Base-by-base conservation (phyloP, 202 grass and related monocot genomes). In the Brachypodium distachyon region DNA sequence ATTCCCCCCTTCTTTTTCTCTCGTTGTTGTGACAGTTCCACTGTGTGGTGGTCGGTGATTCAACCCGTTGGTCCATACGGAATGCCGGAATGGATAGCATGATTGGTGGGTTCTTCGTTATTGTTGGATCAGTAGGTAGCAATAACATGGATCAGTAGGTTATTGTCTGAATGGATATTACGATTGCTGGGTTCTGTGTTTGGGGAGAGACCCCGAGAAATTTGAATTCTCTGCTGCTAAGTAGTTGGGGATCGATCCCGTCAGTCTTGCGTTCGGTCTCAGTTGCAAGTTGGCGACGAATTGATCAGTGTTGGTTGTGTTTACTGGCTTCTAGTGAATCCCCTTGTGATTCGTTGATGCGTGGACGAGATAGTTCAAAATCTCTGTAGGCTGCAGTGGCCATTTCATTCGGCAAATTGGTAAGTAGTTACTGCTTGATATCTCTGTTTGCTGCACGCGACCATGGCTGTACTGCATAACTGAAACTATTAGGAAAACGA, bases 191-290 rank as follows among this genome's bases (percentile, higher is more conserved):
- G n/a, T n/a, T n/a, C n/a, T n/a, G n/a, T n/a, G n/a, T n/a, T n/a
- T n/a, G n/a, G n/a, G n/a, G n/a, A n/a, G n/a, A n/a, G 60, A 18
- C 26, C 21, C 41, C 59, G 53, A 37, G 69, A 42, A 70, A 57
- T 89, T 93, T 89, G 86, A 93, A 93, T 68, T 38, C 36, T 62
- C 66, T 70, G 73, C n/a, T n/a, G n/a, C 46, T 61, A 69, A 6
- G 25, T 50, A 21, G 49, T 66, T 72, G 59, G 37, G 38, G 16
- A n/a, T n/a, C n/a, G 31, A 47, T 65, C 66, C 4, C 46, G 3
- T 26, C 8, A 34, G 4, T 40, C 19, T 1, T 13, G 26, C 29
- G 33, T 40, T 66, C 63, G 50, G 4, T 68, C 16, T 39, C 46
- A 23, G 17, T 12, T 57, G 40, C 25, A 46, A 46, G 38, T 27